phyloP scores from a whole-genome alignment of 192 early-diverging fungal species.

The Cetraspora pellucida region DNA sequence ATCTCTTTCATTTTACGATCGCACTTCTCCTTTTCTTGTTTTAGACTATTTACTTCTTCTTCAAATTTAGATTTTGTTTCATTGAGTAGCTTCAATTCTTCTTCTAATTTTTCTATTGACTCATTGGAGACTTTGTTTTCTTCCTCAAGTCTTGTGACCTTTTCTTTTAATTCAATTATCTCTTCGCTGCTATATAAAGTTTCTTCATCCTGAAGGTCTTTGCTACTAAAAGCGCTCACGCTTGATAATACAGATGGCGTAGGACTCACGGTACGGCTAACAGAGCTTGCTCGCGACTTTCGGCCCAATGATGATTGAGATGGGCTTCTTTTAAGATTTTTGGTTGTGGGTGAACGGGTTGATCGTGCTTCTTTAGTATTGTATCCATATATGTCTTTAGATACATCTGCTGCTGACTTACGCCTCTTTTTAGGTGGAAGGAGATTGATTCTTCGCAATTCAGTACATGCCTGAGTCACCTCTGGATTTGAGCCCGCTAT shows the following conservation, averaged over 20 bases:
- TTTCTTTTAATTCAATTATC: slow-evolving; percentile 14
- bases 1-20: slow-evolving; percentile 26
- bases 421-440: slow-evolving; percentile 14
- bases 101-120: slow-evolving; percentile 7
- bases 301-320: slow-evolving; percentile 8
- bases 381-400: not conserved
- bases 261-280: slow-evolving; percentile 3
- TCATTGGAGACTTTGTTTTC: slow-evolving; percentile 3
- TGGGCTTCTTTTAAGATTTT: not conserved
- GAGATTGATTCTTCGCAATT: slow-evolving; percentile 5
- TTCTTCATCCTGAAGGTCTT: slow-evolving; percentile 10
- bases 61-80: slow-evolving; percentile 6
- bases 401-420: not conserved
- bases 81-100: slow-evolving; percentile 7
- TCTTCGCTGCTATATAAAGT: not conserved
- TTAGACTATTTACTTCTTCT: not conserved
- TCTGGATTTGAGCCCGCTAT: not conserved
- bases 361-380: not conserved
- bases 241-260: slow-evolving; percentile 22
- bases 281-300: not conserved
- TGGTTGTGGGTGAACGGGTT: slow-evolving; percentile 18
- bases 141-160: slow-evolving; percentile 13
- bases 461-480: not conserved
- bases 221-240: slow-evolving; percentile 9
- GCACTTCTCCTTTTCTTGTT: slow-evolving; percentile 11